Evolutionary conservation across 352 stramenopile genomes (phyloP), one percentile per base, ranked within the genome.

Genomic region (Globisporangium camurandrum): DNA sequence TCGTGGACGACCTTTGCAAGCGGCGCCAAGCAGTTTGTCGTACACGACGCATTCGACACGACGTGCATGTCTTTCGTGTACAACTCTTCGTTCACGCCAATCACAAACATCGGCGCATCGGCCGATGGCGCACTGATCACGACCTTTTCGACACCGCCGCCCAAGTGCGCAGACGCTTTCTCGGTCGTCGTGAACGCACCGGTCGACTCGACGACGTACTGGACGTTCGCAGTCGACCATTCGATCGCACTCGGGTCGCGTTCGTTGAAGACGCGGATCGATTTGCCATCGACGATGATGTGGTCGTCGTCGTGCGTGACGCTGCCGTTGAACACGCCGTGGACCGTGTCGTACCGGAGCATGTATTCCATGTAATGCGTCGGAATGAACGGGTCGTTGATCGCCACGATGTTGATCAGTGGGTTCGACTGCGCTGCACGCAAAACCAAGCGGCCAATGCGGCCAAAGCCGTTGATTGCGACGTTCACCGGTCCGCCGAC

Each of bases 391-490:
- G 90, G 90, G 64, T 98, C 92, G 62, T 98, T 98, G 64, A 98
- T 94, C 8, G 91, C 92, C 3, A 96, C 87, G 46, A 97, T 70
- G 51, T 96, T 88, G 59, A 96, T 86, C 14, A 88, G 50, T 12
- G 84, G 84, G 65, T 96, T 95, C 26, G 56, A 66, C 79, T 92
- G 62, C 24, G 93, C 91, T 37, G 92, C 87, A 46, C 95, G 89
- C 53, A 98, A 85, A 42, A 99, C 95, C 33, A 99, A 81, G 79
- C 96, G 88, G 40, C 97, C 97, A 54, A 99, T 99, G 59, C 97
- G 92, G 52, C 97, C 97, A 64, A 99, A 99, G 41, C 97, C 97
- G 67, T 99, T 99, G 84, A 99, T 99, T 52, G 91, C 96, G 30
- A 99, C 71, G 66, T 96, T 97, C 61, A 98, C 76, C 41, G 64